Evolutionary conservation across 2,329 filamentous ascomycete species (phyloP), one percentile per base, ranked within the genome.

Genomic region (Colletotrichum sp.): DNA sequence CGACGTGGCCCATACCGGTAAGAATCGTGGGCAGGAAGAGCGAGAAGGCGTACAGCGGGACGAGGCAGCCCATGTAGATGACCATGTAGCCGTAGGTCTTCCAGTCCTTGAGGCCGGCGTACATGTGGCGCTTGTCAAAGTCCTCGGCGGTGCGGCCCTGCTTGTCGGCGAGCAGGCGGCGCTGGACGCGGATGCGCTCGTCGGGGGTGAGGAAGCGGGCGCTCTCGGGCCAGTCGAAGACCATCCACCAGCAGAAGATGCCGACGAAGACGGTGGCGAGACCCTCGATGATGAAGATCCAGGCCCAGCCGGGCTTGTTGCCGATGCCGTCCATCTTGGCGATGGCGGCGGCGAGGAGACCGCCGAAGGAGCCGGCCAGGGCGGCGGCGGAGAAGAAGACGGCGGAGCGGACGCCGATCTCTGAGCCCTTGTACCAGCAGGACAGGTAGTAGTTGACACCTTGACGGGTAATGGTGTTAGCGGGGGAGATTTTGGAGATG

Each of bases 331-430:
- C 83, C 93, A 95, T 94, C 39, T 91, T 85, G 6, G 89, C 89
- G 71, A 95, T 95, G 0, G 91, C 93, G 0, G 92, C 93, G 0
- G 93, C 93, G 2, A 95, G 87, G 1, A 95, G 88, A 3, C 93
- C 93, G 80, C 93, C 93, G 74, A 95, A 95, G 0, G 92, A 95
- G 1, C 95, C 95, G 0, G 94, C 94, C 0, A 96, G 85, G 0
- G 95, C 94, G 0, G 95, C 95, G 0, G 94, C 94, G 0, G 93
- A 95, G 86, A 96, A 96, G 88, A 96, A 96, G 57, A 95, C 92
- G 18, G 94, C 93, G 73, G 84, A 92, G 34, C 95, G 90, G 10
- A 95, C 89, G 55, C 94, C 94, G 68, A 96, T 93, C 79, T 97
- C 95, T 2, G 89, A 90, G 10, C 94, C 88, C 81, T 91, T 94